Evolutionary conservation across 495 filamentous ascomycete species (phyloP).

Genomic region (Neurospora sp.): DNA sequence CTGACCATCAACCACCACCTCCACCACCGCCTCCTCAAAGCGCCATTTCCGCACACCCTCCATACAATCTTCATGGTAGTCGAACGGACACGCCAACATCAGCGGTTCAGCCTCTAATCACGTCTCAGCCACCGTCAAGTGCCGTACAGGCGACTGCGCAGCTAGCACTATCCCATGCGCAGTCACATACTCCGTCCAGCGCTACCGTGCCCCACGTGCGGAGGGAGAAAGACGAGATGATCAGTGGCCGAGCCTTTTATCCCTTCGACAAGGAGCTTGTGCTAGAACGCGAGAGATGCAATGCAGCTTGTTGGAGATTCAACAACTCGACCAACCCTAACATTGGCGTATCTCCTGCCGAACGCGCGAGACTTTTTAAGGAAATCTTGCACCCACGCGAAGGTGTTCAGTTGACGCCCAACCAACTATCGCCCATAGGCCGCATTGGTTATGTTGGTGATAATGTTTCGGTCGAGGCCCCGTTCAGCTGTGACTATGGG

Average conservation of each 20-base stretch:
- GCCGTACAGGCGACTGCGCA: slow-evolving; percentile 48
- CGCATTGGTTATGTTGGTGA: slow-evolving; percentile 59
- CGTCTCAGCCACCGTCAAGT: slow-evolving; percentile 21
- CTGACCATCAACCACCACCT: slow-evolving; percentile 19
- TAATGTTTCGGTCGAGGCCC: slow-evolving; percentile 72
- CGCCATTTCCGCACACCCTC: slow-evolving; percentile 14
- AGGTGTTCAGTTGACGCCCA: slow-evolving; percentile 36
- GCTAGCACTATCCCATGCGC: slow-evolving; percentile 45
- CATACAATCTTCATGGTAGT: slow-evolving; percentile 30
- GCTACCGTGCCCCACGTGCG: slow-evolving; percentile 10
- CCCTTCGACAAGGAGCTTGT: slow-evolving; percentile 69
- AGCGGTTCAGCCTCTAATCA: slow-evolving; percentile 18
- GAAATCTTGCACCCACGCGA: slow-evolving; percentile 52
- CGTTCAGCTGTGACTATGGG: slow-evolving; percentile 91
- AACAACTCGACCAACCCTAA: slow-evolving; percentile 81
- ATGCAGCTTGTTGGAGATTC: slow-evolving; percentile 73
- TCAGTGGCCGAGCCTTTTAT: slow-evolving; percentile 68
- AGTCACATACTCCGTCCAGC: slow-evolving; percentile 25
- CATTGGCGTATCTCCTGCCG: slow-evolving; percentile 61
- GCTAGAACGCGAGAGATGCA: slow-evolving; percentile 80
- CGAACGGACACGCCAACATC: slow-evolving; percentile 34
- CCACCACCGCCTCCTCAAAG: slow-evolving; percentile 16
- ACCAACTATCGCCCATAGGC: slow-evolving; percentile 35
- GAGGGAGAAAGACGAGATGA: slow-evolving; percentile 92
- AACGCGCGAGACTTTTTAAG: slow-evolving; percentile 70